Base-by-base conservation (phyloP, 1,139 yeast genomes). In the Diutina siamensis region DNA sequence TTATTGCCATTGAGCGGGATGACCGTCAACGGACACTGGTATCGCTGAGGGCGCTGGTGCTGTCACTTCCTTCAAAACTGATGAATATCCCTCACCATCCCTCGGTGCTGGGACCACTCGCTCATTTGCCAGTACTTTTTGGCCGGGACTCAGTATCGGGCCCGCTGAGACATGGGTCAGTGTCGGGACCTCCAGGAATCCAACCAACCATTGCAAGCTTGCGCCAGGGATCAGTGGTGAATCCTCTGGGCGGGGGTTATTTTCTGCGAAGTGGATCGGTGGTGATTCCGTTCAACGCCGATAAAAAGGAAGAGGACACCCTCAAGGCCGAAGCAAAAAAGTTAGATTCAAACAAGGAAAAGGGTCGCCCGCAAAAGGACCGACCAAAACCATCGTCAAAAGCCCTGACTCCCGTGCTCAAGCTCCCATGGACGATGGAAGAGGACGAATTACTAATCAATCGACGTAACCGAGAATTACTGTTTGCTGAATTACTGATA, bases 401-500 rank as follows among this genome's bases (percentile, higher is more conserved):
- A 32, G 33, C 13, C 51, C 47, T 48, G 47, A 44, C 57, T 8
- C 63, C 68, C 1, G 59, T 64, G 17, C 61, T 70, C 48, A 65
- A 67, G 46, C 60, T 71, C 45, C 75, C 76, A 1, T 71, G 76
- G 76, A 58, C 74, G 1, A 74, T 76, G 62, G 95, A 85, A 53
- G 95, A 87, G 60, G 92, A 83, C 56, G 79, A 83, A 49, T 64
- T 87, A 47, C 59, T 83, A 40, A 67, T 75, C 45, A 72, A 77
- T 48, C 70, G 89, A 46, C 66, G 74, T 40, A 70, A 67, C 52
- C 60, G 78, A 48, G 84, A 82, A 49, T 64, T 87, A 33, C 73
- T 84, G 32, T 73, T 83, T 54, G 85, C 84, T 13, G 95, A 87
- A 59, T 66, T 87, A 42, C 76, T 84, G 10, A 79, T 86, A 36